These are phyloP conservation scores for Colletotrichum godetiae DNA, from an alignment of 2,329 filamentous ascomycete species.

Conservation along the genomic window DNA sequence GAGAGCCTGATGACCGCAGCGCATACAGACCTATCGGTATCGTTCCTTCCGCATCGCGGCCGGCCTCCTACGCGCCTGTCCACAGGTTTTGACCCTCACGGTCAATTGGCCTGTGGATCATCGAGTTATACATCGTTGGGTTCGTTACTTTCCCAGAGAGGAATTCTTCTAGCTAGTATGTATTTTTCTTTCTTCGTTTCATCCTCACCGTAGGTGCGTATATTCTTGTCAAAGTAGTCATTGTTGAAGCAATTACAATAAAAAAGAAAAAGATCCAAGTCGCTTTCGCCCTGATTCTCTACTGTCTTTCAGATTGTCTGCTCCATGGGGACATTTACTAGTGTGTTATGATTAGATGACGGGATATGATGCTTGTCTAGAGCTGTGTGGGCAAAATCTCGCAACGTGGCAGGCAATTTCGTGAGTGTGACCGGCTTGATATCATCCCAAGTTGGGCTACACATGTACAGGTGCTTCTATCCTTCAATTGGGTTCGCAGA, in stretches of 20 bases:
- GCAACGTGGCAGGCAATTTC: too few relatives aligned
- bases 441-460: too few relatives aligned
- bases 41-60: not conserved
- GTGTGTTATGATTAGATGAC: too few relatives aligned
- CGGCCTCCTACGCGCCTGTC: not conserved
- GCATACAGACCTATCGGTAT: constrained; percentile 25
- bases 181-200: constrained; percentile 21
- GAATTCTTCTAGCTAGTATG: constrained; percentile 25
- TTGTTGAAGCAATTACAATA: not conserved
- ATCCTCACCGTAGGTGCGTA: constrained; percentile 10
- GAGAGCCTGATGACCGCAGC: constrained; percentile 37
- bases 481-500: too few relatives aligned
- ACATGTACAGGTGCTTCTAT: too few relatives aligned
- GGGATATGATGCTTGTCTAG: too few relatives aligned
- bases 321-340: too few relatives aligned
- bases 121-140: not conserved
- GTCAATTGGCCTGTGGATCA: not conserved
- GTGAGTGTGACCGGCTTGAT: too few relatives aligned
- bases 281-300: too few relatives aligned
- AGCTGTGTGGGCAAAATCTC: too few relatives aligned
- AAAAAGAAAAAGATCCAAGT: not conserved
- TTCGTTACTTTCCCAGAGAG: not conserved
- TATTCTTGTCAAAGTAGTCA: not conserved
- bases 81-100: not conserved
- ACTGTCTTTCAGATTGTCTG: too few relatives aligned